Conservation (phyloP, 805 yeast genomes). For the Wickerhamiella dianesei region DNA sequence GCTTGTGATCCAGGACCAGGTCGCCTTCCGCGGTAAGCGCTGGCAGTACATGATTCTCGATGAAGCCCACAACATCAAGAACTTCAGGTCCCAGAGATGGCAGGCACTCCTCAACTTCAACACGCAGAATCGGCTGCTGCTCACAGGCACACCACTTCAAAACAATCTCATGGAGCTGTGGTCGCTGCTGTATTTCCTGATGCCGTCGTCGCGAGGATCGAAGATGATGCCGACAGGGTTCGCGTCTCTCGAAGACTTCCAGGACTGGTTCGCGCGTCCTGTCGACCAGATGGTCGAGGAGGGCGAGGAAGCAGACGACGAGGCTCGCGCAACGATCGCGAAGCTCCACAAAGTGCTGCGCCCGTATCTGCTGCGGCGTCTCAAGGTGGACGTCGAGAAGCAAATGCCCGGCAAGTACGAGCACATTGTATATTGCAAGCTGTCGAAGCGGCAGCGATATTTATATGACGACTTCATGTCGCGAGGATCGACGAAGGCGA, state of each 20-base stretch:
- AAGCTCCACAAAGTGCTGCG: constrained; percentile 86
- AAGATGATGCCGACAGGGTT: constrained; percentile 76
- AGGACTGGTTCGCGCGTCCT: constrained; percentile 97
- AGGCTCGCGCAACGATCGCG: constrained; percentile 71
- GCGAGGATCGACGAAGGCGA: constrained; percentile 86
- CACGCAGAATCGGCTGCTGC: constrained; percentile 69
- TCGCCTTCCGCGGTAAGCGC: constrained; percentile 75
- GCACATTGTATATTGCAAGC: constrained; percentile 81
- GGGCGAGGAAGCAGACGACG: constrained; percentile 48
- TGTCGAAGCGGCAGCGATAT: constrained; percentile 83
- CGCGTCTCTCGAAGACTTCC: constrained; percentile 91
- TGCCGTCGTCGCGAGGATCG: constrained; percentile 71
- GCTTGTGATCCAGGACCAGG: constrained; percentile 93
- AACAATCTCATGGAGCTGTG: constrained; percentile 90
- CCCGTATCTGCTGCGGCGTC: constrained; percentile 80
- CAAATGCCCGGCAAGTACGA: constrained; percentile 99
- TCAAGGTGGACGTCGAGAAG: constrained; percentile 92
- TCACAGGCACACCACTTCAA: constrained; percentile 96
- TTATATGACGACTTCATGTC: constrained; percentile 95
- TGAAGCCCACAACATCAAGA: constrained; percentile 96
- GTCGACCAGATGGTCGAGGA: constrained; percentile 85
- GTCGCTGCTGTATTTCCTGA: constrained; percentile 86
- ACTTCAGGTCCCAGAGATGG: constrained; percentile 94
- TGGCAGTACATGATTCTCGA: constrained; percentile 97
- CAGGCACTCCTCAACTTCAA: constrained; percentile 87